phyloP scores from a whole-genome alignment of 2,329 filamentous ascomycete species.

The Aspergillus tubingensis region DNA sequence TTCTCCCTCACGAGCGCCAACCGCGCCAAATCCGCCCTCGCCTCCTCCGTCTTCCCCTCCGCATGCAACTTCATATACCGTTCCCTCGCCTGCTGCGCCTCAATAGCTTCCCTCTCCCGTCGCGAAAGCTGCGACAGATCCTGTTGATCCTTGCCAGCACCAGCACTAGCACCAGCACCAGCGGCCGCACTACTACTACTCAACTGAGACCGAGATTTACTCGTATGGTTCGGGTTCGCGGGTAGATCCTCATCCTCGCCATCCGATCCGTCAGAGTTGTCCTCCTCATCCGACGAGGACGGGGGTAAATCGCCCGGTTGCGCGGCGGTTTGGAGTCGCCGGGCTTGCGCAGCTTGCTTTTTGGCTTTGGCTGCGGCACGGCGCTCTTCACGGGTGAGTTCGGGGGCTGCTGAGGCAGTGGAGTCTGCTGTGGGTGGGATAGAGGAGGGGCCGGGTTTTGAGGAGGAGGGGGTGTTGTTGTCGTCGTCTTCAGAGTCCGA shows the following conservation, averaged over 20 bases:
- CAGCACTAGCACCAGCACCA: not conserved
- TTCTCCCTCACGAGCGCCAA: constrained; percentile 80
- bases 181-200: constrained; percentile 55
- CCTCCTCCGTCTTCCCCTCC: constrained; percentile 95
- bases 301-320: constrained; percentile 85
- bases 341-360: constrained; percentile 84
- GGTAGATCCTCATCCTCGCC: constrained; percentile 53
- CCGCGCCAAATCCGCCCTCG: constrained; percentile 82
- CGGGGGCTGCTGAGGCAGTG: constrained; percentile 37
- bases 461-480: constrained; percentile 40
- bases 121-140: constrained; percentile 61
- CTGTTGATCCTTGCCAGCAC: too few relatives aligned
- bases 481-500: constrained; percentile 50
- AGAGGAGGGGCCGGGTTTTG: constrained; percentile 42
- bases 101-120: constrained; percentile 73
- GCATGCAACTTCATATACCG: constrained; percentile 89
- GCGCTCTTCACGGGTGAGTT: constrained; percentile 82
- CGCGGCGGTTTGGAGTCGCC: constrained; percentile 68
- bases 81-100: constrained; percentile 86
- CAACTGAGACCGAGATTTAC: constrained; percentile 69
- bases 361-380: constrained; percentile 83
- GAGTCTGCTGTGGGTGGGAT: constrained; percentile 25
- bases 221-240: constrained; percentile 85
- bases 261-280: constrained; percentile 11
- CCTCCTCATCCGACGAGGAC: constrained; percentile 57